Conservation (phyloP, 1,139 yeast species). For the Saccharomyces hybrid region DNA sequence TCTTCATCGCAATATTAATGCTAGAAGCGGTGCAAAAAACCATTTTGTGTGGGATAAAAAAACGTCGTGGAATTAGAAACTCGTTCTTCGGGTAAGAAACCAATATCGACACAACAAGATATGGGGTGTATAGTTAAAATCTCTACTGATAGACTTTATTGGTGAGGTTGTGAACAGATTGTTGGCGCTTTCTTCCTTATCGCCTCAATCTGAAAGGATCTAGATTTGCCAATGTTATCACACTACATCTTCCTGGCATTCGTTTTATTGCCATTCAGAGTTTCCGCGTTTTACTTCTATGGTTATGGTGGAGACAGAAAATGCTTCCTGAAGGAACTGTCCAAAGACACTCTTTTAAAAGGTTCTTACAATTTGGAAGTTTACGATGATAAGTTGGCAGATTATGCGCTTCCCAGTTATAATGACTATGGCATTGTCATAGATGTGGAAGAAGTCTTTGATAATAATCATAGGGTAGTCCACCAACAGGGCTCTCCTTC, state of each 20-base stretch:
- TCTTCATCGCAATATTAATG: not conserved
- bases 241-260: conserved; percentile 11
- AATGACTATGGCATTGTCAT: conserved; percentile 41
- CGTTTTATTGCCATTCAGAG: conserved; percentile 20
- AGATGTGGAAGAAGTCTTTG: conserved; percentile 56
- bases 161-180: not conserved
- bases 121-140: not conserved
- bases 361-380: conserved; percentile 57
- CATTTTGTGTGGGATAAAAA: not conserved
- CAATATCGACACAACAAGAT: not conserved
- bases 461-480: conserved; percentile 59
- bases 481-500: conserved; percentile 52
- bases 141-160: not conserved
- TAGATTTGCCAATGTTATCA: conserved; percentile 4
- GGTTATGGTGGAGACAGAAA: conserved; percentile 49
- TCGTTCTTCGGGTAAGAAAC: not conserved
- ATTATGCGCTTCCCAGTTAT: conserved; percentile 37
- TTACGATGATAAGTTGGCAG: conserved; percentile 38
- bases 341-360: conserved; percentile 50
- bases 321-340: conserved; percentile 62
- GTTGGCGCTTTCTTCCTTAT: not conserved
- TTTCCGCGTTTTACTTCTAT: conserved; percentile 41
- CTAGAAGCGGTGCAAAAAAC: not conserved
- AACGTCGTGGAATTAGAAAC: not conserved
- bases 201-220: not conserved